Evolutionary conservation across 257 asterid genomes (phyloP).

Genomic region (Osmanthus fragrans): DNA sequence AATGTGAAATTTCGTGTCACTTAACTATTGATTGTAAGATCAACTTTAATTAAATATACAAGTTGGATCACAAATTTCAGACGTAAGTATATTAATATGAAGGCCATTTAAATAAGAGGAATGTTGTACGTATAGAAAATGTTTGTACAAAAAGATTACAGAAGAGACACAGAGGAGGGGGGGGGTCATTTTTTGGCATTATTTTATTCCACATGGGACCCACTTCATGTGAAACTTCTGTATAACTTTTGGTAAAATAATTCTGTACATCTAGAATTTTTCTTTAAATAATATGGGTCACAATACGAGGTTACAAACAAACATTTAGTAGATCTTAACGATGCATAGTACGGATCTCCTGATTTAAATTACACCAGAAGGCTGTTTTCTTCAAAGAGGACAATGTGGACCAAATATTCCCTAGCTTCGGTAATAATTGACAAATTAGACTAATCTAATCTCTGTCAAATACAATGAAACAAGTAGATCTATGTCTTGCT

Average conservation of each 20-base stretch:
- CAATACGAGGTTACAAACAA: background rate
- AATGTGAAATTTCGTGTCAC: too few relatives aligned
- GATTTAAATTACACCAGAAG: background rate
- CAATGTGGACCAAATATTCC: conserved; percentile 1
- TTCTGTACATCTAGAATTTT: too few relatives aligned
- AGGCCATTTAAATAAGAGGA: too few relatives aligned
- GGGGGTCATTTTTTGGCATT: too few relatives aligned
- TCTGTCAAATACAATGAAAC: background rate
- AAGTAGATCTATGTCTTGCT: background rate
- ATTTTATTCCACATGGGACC: too few relatives aligned
- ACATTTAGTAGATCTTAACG: background rate
- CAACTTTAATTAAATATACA: too few relatives aligned
- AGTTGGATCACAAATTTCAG: background rate
- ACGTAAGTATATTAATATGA: background rate
- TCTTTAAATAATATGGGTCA: background rate
- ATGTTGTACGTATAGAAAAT: too few relatives aligned
- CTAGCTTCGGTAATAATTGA: background rate
- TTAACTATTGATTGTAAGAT: too few relatives aligned
- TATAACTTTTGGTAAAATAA: too few relatives aligned
- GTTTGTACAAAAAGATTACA: too few relatives aligned
- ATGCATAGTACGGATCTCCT: background rate
- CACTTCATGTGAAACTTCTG: too few relatives aligned
- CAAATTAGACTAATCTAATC: background rate
- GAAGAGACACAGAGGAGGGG: too few relatives aligned
- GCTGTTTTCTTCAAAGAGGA: background rate